Conservation (phyloP, 352 stramenopile genomes). For the Phytophthora uliginosa region DNA sequence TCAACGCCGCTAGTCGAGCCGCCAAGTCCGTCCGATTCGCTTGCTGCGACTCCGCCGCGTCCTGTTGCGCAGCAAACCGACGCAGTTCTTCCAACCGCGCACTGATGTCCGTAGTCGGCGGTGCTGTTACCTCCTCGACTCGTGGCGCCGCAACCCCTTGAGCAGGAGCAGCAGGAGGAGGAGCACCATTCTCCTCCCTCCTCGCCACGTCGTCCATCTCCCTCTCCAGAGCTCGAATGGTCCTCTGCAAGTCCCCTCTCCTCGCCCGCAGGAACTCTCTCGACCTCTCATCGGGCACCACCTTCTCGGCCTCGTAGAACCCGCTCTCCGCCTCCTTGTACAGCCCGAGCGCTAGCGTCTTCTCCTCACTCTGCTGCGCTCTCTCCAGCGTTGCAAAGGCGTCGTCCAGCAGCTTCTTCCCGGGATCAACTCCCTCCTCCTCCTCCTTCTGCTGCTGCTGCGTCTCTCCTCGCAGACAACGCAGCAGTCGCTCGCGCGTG, state of each 20-base stretch:
- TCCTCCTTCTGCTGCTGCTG: not conserved
- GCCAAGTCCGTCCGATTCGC: constrained; percentile 36
- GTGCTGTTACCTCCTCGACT: not conserved
- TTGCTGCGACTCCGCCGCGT: constrained; percentile 6
- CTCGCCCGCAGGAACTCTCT: constrained; percentile 40
- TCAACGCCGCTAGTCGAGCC: constrained; percentile 60
- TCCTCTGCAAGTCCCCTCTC: constrained; percentile 44
- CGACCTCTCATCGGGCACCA: constrained; percentile 52
- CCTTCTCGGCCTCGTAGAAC: constrained; percentile 44
- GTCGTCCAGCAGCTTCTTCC: constrained; percentile 44
- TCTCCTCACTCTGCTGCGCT: constrained; percentile 31
- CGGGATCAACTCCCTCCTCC: not conserved
- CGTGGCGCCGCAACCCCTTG: not conserved
- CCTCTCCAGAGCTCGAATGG: constrained; percentile 35
- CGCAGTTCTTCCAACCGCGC: constrained; percentile 53
- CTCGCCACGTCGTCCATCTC: not conserved
- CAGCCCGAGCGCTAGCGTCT: constrained; percentile 27
- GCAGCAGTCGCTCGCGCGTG: constrained; percentile 33
- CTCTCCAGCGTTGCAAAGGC: constrained; percentile 50
- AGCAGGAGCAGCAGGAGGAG: not conserved
- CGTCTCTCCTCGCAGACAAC: constrained; percentile 10
- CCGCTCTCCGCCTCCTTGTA: constrained; percentile 46
- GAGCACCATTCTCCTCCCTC: not conserved
- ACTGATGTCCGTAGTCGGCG: constrained; percentile 35
- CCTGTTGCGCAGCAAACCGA: constrained; percentile 44